phyloP scores from a whole-genome alignment of 495 filamentous ascomycete genomes.

The Talaromyces thailandensis region DNA sequence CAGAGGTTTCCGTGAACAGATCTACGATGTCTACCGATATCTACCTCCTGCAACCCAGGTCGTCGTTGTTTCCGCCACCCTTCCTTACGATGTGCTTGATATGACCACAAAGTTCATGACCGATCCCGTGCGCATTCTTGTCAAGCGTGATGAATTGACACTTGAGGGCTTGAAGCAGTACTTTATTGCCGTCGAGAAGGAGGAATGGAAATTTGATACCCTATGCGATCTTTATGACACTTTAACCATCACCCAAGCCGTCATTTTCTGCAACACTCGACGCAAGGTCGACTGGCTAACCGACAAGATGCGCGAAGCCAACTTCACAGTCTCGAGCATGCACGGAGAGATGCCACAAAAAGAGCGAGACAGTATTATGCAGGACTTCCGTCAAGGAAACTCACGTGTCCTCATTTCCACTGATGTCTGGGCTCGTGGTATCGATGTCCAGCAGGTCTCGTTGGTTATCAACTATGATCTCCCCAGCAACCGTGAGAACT shows the following conservation, averaged over 20 bases:
- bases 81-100: conserved; percentile 96
- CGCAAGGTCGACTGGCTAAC: conserved; percentile 99
- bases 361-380: conserved; percentile 97
- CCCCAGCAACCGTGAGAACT: conserved; percentile 98
- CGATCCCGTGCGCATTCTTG: conserved; percentile 95
- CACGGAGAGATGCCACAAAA: conserved; percentile 99
- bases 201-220: conserved; percentile 99
- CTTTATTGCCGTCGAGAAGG: conserved; percentile 98
- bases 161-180: conserved; percentile 98
- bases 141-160: conserved; percentile 98
- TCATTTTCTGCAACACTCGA: conserved; percentile 99
- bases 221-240: conserved; percentile 99
- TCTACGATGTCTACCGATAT: conserved; percentile 98
- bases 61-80: conserved; percentile 92
- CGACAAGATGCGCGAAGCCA: conserved; percentile 95
- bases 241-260: conserved; percentile 95
- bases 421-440: conserved; percentile 94
- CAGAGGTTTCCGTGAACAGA: conserved; percentile 96
- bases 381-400: conserved; percentile 95
- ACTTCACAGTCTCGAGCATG: conserved; percentile 98
- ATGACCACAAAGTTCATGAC: conserved; percentile 99
- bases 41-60: conserved; percentile 95
- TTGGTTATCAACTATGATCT: conserved; percentile 99
- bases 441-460: conserved; percentile 99
- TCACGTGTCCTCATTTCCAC: conserved; percentile 97